Base-by-base conservation (phyloP, 2,329 filamentous ascomycete genomes). In the Arthrobotrys iridis region DNA sequence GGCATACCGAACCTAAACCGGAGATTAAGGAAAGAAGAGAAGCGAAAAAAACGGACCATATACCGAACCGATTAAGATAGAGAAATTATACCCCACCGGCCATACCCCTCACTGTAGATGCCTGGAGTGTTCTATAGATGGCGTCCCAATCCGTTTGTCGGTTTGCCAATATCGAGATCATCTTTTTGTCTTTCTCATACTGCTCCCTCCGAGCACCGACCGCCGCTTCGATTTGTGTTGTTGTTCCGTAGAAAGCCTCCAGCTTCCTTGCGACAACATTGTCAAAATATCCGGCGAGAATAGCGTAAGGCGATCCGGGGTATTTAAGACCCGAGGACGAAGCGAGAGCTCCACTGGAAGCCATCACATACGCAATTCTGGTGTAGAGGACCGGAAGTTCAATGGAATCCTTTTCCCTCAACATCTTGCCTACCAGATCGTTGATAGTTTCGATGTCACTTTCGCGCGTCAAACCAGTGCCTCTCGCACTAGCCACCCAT, bases 141-240 rank as follows among this genome's bases (percentile, higher is more conserved):
- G 57, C 43, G 37, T 75, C 63, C 71, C 71, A 75, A 52, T 75
- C 63, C 26, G 71, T 75, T 48, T 57, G 46, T 4, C 63, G 70
- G 11, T 20, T 58, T 28, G 62, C 63, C 11, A 75, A 26, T 18
- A 74, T 66, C 28, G 62, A 50, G 40, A 74, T 52, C 35, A 71
- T 28, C 35, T 40, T 58, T 24, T 59, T 64, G 30, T 71, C 66
- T 6, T 28, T 55, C 22, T 71, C 58, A 8, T 40, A 45, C 26
- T 52, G 40, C 20, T 58, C 37, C 20, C 2, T 26, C 4, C 28
- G 13, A 7, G 8, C 3, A 15, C 24, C 30, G 4, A 13, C 10
- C 1, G 13, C 1, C 3, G 28, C 6, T 20, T 24, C 15, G 10
- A 7, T 1, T 4, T 30, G 22, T 15, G 30, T 18, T 28, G 48